A percentile compares a stretch with the other conserved stretches of the same genome.
phyloP scores from a whole-genome alignment of 331 rosid species.

The Malus hybrid region DNA sequence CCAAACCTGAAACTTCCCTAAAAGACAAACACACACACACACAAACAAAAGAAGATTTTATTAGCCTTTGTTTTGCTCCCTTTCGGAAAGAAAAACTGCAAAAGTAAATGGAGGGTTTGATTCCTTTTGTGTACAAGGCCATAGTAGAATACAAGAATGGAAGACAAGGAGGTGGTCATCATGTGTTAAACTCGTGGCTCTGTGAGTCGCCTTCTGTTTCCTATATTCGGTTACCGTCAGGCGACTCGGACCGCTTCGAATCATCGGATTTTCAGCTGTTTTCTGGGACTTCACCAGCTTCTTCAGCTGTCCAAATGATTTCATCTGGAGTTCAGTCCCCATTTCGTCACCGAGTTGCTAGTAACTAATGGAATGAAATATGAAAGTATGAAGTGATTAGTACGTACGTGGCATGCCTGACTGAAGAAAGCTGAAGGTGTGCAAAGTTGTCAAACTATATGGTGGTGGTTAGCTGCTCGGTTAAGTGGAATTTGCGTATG shows the following conservation, averaged over 20 bases:
- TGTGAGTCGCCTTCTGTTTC: constrained; percentile 68
- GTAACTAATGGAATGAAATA: constrained; percentile 3
- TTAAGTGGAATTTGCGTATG: not conserved
- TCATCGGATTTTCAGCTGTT: constrained; percentile 28
- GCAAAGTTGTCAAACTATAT: not conserved
- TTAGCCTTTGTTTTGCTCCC: not conserved
- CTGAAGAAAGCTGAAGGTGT: constrained; percentile 22
- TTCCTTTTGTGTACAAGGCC: constrained; percentile 78
- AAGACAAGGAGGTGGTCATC: constrained; percentile 10
- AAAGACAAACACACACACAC: not conserved
- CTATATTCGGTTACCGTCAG: constrained; percentile 57
- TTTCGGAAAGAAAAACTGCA: not conserved
- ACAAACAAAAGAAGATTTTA: not conserved
- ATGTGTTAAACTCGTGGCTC: constrained; percentile 54
- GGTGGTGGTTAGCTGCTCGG: not conserved
- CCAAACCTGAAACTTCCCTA: not conserved
- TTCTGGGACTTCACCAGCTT: constrained; percentile 29
- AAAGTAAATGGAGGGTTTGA: constrained; percentile 73
- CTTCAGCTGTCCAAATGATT: constrained; percentile 26
- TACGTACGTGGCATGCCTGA: not conserved
- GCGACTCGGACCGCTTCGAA: constrained; percentile 66
- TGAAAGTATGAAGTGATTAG: not conserved
- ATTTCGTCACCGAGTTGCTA: constrained; percentile 42
- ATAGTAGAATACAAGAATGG: constrained; percentile 63
- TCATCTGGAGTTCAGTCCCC: constrained; percentile 68